Percentiles rank a stretch among this genome's conserved stretches.
Evolutionary conservation across 225 moss, liverwort and hornwort species (phyloP).

Genomic region (Polytrichum formosum): DNA sequence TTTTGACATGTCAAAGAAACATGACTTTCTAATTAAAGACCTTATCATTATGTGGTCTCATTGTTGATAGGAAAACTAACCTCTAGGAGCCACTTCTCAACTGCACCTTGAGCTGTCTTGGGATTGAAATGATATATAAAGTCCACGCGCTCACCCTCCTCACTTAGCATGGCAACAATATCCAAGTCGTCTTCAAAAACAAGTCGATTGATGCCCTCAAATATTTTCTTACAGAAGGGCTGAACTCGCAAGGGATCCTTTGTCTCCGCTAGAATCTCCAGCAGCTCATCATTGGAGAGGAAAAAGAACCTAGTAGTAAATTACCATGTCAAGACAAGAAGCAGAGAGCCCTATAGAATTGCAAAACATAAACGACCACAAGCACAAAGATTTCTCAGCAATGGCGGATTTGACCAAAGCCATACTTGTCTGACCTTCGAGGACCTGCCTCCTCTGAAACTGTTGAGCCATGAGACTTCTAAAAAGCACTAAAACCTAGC

Average conservation of each 20-base stretch:
- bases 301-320: conserved; percentile 59
- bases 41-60: too few relatives aligned
- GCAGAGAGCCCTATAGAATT: neutral
- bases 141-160: conserved; percentile 70
- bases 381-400: too few relatives aligned
- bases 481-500: neutral
- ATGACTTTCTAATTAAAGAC: too few relatives aligned
- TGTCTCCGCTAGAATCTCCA: conserved; percentile 76
- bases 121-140: conserved; percentile 70
- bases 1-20: too few relatives aligned
- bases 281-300: conserved; percentile 66
- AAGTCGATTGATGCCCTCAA: conserved; percentile 68
- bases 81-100: conserved; percentile 73
- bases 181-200: conserved; percentile 62
- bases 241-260: conserved; percentile 71
- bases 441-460: too few relatives aligned
- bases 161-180: conserved; percentile 69
- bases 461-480: neutral
- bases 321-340: neutral
- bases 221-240: conserved; percentile 69
- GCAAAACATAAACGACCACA: neutral
- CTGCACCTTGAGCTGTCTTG: conserved; percentile 59
- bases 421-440: neutral
- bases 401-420: too few relatives aligned
- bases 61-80: conserved; percentile 14